These are phyloP conservation scores for Globisporangium apiculatum DNA, from an alignment of 352 stramenopile species.

Conservation along the genomic window DNA sequence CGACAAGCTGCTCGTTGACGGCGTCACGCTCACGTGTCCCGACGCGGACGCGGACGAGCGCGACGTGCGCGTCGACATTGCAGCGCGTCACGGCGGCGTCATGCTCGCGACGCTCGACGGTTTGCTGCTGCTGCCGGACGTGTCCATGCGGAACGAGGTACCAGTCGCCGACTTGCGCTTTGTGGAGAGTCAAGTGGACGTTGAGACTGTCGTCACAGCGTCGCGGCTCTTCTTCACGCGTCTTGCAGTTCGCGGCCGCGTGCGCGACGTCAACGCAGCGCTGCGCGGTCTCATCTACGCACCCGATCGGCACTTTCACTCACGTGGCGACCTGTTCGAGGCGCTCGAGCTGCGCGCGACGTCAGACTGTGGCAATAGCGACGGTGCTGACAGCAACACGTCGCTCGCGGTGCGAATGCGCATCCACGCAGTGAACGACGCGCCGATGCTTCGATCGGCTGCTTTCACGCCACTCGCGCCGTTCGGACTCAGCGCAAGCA, in stretches of 20 bases:
- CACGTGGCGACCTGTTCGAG: conserved; percentile 23
- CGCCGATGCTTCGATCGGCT: conserved; percentile 23
- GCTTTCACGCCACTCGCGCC: conserved; percentile 17
- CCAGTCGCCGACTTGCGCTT: no score
- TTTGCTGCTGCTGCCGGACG: conserved; percentile 20
- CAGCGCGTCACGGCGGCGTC: conserved; percentile 35
- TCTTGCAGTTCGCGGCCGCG: conserved; percentile 22
- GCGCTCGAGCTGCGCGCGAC: conserved; percentile 20
- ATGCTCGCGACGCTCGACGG: conserved; percentile 39
- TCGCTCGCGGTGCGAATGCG: conserved; percentile 8
- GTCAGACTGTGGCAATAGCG: background rate
- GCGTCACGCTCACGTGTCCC: conserved; percentile 21
- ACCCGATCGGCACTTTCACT: conserved; percentile 42
- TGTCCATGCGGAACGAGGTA: background rate
- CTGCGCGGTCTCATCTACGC: conserved; percentile 51
- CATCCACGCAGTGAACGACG: conserved; percentile 28
- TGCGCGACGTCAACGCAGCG: conserved; percentile 38
- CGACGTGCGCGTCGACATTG: conserved; percentile 27
- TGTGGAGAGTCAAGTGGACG: background rate
- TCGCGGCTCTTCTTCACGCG: conserved; percentile 40
- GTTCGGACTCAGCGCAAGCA: background rate
- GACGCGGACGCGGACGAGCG: conserved; percentile 25
- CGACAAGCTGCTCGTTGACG: conserved; percentile 25
- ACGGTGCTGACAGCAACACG: background rate
- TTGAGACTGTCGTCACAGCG: conserved; percentile 11